These are phyloP conservation scores for Annulohypoxylon maeteangense DNA, from an alignment of 495 filamentous ascomycete species.

Conservation along the genomic window DNA sequence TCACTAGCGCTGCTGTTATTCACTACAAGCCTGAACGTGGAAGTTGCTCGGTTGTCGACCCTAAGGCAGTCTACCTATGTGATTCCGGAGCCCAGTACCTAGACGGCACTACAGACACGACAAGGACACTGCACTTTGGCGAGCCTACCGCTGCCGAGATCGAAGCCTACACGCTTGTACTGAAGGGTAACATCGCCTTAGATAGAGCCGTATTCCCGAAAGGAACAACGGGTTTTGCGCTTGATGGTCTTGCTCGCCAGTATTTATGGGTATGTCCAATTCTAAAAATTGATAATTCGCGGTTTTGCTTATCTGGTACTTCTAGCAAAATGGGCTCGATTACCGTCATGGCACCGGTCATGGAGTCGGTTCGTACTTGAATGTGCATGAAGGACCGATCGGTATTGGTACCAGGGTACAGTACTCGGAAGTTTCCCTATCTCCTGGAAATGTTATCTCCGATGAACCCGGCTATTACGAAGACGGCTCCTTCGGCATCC, in stretches of 20 bases:
- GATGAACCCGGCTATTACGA: conserved; percentile 99
- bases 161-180: conserved; percentile 92
- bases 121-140: conserved; percentile 92
- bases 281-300: not conserved
- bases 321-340: conserved; percentile 81
- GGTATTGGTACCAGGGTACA: conserved; percentile 92
- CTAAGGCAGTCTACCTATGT: conserved; percentile 89
- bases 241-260: conserved; percentile 90
- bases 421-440: conserved; percentile 89
- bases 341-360: conserved; percentile 98
- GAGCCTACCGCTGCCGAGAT: conserved; percentile 85
- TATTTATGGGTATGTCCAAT: conserved; percentile 78
- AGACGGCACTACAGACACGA: conserved; percentile 97
- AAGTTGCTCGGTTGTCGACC: conserved; percentile 85
- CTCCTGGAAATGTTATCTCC: conserved; percentile 92
- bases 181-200: conserved; percentile 95
- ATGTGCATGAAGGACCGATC: conserved; percentile 98
- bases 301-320: conserved; percentile 7
- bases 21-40: conserved; percentile 95
- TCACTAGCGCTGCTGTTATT: conserved; percentile 80
- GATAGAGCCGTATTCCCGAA: conserved; percentile 93
- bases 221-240: conserved; percentile 90
- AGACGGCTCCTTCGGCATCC: conserved; percentile 96
- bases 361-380: conserved; percentile 90
- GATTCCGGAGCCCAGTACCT: conserved; percentile 96